These are phyloP conservation scores for Sclerotinia nivalis DNA, from an alignment of 2,329 filamentous ascomycete genomes.

Conservation along the genomic window DNA sequence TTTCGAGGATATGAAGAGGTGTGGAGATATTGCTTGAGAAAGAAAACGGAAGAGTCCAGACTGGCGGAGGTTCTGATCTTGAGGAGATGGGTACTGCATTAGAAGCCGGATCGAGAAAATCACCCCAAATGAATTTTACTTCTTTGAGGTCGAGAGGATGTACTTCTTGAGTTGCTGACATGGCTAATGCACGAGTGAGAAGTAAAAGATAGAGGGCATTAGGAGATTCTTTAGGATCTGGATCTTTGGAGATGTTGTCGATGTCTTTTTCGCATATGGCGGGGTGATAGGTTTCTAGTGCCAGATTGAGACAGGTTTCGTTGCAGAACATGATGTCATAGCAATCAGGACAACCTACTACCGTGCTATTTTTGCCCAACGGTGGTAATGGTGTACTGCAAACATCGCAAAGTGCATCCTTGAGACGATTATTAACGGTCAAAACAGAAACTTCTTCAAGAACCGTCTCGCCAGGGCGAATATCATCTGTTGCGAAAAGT, in stretches of 20 bases:
- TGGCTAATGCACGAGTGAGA: conserved; percentile 62
- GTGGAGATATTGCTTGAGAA: conserved; percentile 74
- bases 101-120: conserved; percentile 56
- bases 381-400: conserved; percentile 74
- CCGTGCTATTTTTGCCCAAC: conserved; percentile 49
- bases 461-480: conserved; percentile 72
- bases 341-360: conserved; percentile 60
- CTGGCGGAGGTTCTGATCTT: conserved; percentile 57
- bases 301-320: conserved; percentile 57
- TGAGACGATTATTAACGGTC: conserved; percentile 84
- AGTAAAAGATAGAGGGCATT: conserved; percentile 64
- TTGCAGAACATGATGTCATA: conserved; percentile 68
- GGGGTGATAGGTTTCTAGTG: conserved; percentile 62
- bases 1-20: conserved; percentile 76
- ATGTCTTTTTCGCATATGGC: conserved; percentile 66
- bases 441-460: conserved; percentile 82
- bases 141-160: conserved; percentile 65
- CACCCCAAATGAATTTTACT: conserved; percentile 69
- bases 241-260: conserved; percentile 65
- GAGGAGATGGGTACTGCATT: conserved; percentile 57
- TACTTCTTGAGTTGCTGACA: conserved; percentile 59
- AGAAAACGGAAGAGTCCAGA: conserved; percentile 73
- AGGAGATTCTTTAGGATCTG: conserved; percentile 59
- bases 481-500: conserved; percentile 82
- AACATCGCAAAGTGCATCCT: conserved; percentile 85